A percentile compares a stretch with the other conserved stretches of the same genome.
Evolutionary conservation across 2,329 filamentous ascomycete genomes (phyloP).

Genomic region (Epichloe brachyelytri): DNA sequence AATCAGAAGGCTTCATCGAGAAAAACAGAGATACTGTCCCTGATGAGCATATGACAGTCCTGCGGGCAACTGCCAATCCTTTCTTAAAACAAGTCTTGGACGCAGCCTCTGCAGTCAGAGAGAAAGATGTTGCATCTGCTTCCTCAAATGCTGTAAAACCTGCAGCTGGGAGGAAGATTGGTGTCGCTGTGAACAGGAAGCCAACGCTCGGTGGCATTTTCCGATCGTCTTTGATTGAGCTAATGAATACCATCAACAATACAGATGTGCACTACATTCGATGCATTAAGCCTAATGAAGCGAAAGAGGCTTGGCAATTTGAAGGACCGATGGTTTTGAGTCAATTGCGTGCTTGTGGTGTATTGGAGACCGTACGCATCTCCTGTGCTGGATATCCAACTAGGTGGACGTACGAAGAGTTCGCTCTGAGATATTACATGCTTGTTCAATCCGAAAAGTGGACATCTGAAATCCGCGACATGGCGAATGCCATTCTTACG

Average conservation of each 20-base stretch:
- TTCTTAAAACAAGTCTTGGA: conserved; percentile 80
- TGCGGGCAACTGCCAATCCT: conserved; percentile 68
- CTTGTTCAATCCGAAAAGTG: conserved; percentile 78
- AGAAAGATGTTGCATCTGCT: conserved; percentile 65
- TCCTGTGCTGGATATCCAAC: conserved; percentile 96
- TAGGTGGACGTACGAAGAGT: conserved; percentile 97
- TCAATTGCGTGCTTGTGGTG: conserved; percentile 94
- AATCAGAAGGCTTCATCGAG: conserved; percentile 97
- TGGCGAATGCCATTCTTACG: conserved; percentile 84
- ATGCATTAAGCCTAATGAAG: conserved; percentile 98
- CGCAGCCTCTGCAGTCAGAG: conserved; percentile 72
- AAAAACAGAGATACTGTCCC: conserved; percentile 98
- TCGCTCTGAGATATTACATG: conserved; percentile 97
- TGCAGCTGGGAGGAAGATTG: conserved; percentile 71
- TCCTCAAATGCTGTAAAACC: conserved; percentile 64
- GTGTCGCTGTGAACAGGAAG: conserved; percentile 87
- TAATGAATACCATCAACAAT: conserved; percentile 95
- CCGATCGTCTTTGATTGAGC: conserved; percentile 93
- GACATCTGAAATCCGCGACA: conserved; percentile 86
- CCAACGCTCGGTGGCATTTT: conserved; percentile 97
- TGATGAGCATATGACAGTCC: conserved; percentile 92
- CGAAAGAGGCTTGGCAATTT: conserved; percentile 93
- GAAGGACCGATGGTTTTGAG: conserved; percentile 98
- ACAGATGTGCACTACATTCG: conserved; percentile 98
- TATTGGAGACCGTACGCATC: conserved; percentile 94